Base-by-base conservation (phyloP, 352 stramenopile genomes). In the Globisporangium carolinianum region DNA sequence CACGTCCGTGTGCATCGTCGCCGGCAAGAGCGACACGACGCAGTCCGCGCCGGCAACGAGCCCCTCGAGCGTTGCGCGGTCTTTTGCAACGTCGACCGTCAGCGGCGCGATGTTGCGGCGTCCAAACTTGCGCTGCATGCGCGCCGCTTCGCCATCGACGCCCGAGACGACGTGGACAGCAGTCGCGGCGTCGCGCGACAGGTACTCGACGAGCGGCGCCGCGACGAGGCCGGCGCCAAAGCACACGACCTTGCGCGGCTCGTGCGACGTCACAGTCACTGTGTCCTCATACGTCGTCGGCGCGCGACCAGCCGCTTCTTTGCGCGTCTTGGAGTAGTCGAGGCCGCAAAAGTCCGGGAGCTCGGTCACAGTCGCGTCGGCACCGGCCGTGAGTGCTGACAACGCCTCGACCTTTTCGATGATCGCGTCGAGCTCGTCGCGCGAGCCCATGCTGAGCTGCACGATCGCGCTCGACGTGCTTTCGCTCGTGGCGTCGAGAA, bases 1-100 rank as follows among this genome's bases (percentile, higher is more conserved):
- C 35, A 98, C 82, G 38, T 71, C 67, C 4, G 82, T 81, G 72
- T 99, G 96, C 89, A 99, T 98, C 2, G 86, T 83, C 0, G 94
- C 91, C 2, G 96, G 95, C 36, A 99, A 57, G 11, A 99, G 68
- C 45, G 88, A 98, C 15, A 99, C 89, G 24, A 98, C 94, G 42
- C 95, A 89, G 72, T 98, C 94, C 6, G 87, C 82, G 17, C 86
- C 65, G 4, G 92, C 81, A 24, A 73, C 87, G 4, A 94, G 57
- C 11, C 76, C 74, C 18, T 79, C 72, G 18, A 97, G 68, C 48
- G 54, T 54, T 47, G 87, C 65, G 41, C 68, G 64, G 60, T 94
- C 70, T 10, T 83, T 76, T 11, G 66, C 55, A 5, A 97, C 80
- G 60, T 97, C 86, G 18, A 97, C 71, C 0, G 76, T 81, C 18